Percentiles rank a stretch among this genome's conserved stretches.
These are phyloP conservation scores for Suhomyces vadensis DNA, from an alignment of 805 yeast species.

Conservation along the genomic window DNA sequence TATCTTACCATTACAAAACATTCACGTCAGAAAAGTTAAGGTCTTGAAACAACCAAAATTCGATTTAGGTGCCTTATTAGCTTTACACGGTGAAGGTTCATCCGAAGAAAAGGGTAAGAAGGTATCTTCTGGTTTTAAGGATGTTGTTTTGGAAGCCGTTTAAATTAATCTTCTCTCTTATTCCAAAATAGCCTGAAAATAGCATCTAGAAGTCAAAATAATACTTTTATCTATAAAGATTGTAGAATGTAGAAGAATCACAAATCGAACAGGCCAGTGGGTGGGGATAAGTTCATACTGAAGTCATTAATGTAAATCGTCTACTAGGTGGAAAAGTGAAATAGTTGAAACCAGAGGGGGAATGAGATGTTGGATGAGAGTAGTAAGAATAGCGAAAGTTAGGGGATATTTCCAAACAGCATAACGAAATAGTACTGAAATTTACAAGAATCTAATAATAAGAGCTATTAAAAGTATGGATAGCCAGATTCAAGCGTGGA, in stretches of 20 bases:
- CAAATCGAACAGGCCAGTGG: neutral
- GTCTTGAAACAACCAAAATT: slow-evolving; percentile 98
- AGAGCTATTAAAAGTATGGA: too few relatives aligned
- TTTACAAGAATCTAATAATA: too few relatives aligned
- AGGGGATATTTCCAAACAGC: too few relatives aligned
- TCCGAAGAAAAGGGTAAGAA: slow-evolving; percentile 95
- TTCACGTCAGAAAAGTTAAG: slow-evolving; percentile 98
- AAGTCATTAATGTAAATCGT: neutral
- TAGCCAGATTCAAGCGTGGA: too few relatives aligned
- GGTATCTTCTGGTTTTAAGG: slow-evolving; percentile 96
- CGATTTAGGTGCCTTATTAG: slow-evolving; percentile 93
- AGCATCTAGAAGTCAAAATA: slow-evolving; percentile 10
- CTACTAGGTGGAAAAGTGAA: too few relatives aligned
- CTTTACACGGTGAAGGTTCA: slow-evolving; percentile 95
- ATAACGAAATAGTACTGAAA: too few relatives aligned
- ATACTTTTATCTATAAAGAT: neutral
- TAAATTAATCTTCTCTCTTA: slow-evolving; percentile 36
- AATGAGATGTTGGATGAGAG: too few relatives aligned
- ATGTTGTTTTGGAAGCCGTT: slow-evolving; percentile 96
- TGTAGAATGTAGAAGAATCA: neutral
- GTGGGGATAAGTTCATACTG: too few relatives aligned
- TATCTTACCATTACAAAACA: slow-evolving; percentile 97
- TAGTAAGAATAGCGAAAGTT: too few relatives aligned
- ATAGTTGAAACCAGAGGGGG: too few relatives aligned
- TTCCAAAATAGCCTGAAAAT: slow-evolving; percentile 6